These are phyloP conservation scores for Effrenium voratum DNA, from an alignment of 73 alveolate genomes.

Conservation along the genomic window DNA sequence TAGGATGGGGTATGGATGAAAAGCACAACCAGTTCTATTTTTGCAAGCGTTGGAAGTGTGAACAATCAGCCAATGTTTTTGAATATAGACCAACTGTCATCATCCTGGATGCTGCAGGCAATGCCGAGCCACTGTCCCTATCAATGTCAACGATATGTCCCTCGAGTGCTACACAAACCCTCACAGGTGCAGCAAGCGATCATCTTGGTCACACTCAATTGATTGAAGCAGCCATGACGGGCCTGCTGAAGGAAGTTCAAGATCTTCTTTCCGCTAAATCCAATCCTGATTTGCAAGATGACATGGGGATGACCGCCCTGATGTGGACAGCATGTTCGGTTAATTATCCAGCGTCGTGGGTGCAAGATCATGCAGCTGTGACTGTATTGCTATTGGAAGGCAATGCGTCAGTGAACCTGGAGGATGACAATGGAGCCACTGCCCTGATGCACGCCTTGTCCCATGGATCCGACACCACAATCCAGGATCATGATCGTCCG, in stretches of 20 bases:
- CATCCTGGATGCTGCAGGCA: too few relatives aligned
- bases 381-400: slow-evolving; percentile 1
- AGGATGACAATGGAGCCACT: slow-evolving; percentile 65
- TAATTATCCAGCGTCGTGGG: slow-evolving; percentile 40
- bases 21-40: too few relatives aligned
- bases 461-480: neutral
- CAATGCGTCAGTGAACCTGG: slow-evolving; percentile 52
- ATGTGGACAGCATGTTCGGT: slow-evolving; percentile 75
- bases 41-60: too few relatives aligned
- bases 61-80: too few relatives aligned
- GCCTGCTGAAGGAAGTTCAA: slow-evolving; percentile 33
- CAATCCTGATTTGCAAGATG: slow-evolving; percentile 35
- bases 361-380: slow-evolving; percentile 2
- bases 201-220: slow-evolving; percentile 9
- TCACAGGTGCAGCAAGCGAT: too few relatives aligned
- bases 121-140: too few relatives aligned
- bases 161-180: too few relatives aligned
- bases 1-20: too few relatives aligned
- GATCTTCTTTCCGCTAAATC: neutral
- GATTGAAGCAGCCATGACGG: slow-evolving; percentile 77
- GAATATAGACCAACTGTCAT: too few relatives aligned
- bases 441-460: slow-evolving; percentile 62
- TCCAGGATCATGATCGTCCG: neutral
- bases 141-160: too few relatives aligned
- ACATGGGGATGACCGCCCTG: slow-evolving; percentile 73